phyloP scores from a whole-genome alignment of 2,329 filamentous ascomycete genomes.

The Cercospora zeae-maydis region DNA sequence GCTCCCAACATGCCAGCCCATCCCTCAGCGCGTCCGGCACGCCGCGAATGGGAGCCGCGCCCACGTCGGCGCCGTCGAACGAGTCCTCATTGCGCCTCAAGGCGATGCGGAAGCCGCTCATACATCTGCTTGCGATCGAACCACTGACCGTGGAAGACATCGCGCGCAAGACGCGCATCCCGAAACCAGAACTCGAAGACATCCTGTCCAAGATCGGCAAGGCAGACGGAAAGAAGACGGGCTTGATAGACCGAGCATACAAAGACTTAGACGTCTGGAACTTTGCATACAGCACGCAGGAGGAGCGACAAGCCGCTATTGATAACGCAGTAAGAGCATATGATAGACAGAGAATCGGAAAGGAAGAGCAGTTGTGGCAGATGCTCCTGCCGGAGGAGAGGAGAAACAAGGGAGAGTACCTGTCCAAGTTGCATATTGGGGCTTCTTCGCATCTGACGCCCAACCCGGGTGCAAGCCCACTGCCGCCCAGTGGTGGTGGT shows the following conservation, averaged over 20 bases:
- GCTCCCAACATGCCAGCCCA: constrained; percentile 39
- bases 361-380: constrained; percentile 61
- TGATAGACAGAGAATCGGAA: constrained; percentile 58
- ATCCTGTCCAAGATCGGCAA: constrained; percentile 53
- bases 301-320: constrained; percentile 58
- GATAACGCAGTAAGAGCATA: constrained; percentile 61
- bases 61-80: constrained; percentile 43
- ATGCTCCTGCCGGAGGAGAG: constrained; percentile 58
- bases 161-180: constrained; percentile 46
- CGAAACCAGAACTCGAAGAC: constrained; percentile 47
- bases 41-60: constrained; percentile 26
- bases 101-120: constrained; percentile 45
- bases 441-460: constrained; percentile 29
- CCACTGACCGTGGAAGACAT: constrained; percentile 49
- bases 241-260: constrained; percentile 57
- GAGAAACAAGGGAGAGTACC: constrained; percentile 58
- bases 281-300: constrained; percentile 55
- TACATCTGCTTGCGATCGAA: constrained; percentile 55
- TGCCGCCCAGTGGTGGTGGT: constrained; percentile 17
- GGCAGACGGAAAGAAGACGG: constrained; percentile 50
- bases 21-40: constrained; percentile 40
- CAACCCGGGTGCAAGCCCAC: constrained; percentile 30
- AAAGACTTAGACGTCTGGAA: constrained; percentile 61
- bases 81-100: constrained; percentile 35
- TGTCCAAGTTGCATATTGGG: constrained; percentile 57